These are phyloP conservation scores for Plasmodium sp. DNA, from an alignment of 169 alveolate genomes.

Conservation along the genomic window DNA sequence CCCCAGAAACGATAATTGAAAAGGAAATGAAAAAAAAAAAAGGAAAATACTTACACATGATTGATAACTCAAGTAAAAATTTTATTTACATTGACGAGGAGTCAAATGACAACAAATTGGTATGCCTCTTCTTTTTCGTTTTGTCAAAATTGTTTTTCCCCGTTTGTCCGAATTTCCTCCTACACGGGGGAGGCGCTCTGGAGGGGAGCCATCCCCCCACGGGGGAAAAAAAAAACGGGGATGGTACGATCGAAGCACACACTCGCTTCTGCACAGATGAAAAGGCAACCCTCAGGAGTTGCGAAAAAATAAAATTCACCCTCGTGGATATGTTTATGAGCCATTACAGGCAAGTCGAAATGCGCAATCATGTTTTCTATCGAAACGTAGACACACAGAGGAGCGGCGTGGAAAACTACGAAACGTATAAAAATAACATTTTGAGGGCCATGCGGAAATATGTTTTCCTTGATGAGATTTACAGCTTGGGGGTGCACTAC, in stretches of 20 bases:
- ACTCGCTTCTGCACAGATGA: not conserved
- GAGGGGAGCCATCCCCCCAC: not conserved
- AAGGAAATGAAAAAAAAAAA: conserved; percentile 51
- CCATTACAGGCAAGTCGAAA: conserved; percentile 41
- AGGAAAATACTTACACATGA: conserved; percentile 32
- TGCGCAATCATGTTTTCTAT: conserved; percentile 17
- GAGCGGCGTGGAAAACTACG: conserved; percentile 15
- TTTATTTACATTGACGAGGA: conserved; percentile 59
- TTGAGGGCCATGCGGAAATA: conserved; percentile 47
- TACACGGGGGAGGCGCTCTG: not conserved
- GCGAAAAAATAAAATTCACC: not conserved
- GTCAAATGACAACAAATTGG: conserved; percentile 50
- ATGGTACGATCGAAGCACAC: not conserved
- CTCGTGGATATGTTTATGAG: conserved; percentile 45
- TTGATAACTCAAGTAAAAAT: conserved; percentile 57
- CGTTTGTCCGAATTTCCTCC: not conserved
- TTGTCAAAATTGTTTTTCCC: conserved; percentile 64
- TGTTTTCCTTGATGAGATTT: conserved; percentile 51
- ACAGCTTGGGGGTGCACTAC: conserved; percentile 33
- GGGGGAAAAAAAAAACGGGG: not conserved
- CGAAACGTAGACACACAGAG: conserved; percentile 9
- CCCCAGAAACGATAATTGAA: conserved; percentile 62
- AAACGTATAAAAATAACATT: conserved; percentile 34
- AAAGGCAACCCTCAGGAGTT: not conserved
- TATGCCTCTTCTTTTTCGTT: conserved; percentile 52